Conservation (phyloP, 768 basidiomycete species). For the Cystobasidium ongulense region DNA sequence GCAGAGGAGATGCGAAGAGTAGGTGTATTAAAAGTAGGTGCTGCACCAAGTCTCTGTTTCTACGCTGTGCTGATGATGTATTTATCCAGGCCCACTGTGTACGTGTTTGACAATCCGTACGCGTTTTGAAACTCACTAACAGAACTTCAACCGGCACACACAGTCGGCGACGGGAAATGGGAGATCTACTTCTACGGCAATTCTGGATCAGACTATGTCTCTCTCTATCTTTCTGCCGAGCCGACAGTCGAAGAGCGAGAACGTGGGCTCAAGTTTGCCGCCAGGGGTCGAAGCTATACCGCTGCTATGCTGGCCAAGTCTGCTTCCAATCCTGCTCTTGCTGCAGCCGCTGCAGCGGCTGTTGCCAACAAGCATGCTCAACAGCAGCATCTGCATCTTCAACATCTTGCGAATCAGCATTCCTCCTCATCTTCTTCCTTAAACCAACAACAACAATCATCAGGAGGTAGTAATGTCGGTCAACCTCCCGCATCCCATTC, state of each 20-base stretch:
- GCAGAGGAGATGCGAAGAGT: constrained; percentile 45
- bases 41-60: neutral
- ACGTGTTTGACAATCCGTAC: neutral
- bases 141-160: too few species aligned
- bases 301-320: neutral
- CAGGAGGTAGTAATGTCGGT: neutral
- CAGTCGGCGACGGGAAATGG: constrained; percentile 45
- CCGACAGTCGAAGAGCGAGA: constrained; percentile 46
- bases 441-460: neutral
- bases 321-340: neutral
- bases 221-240: constrained; percentile 41
- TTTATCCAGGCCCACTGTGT: neutral
- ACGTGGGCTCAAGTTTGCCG: constrained; percentile 20
- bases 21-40: constrained; percentile 43
- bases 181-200: constrained; percentile 48
- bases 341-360: neutral
- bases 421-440: neutral
- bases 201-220: constrained; percentile 28
- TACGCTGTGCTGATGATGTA: neutral
- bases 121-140: too few species aligned
- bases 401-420: neutral
- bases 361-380: constrained; percentile 9
- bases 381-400: constrained; percentile 11
- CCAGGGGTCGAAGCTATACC: neutral
- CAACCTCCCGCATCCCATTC: neutral